Evolutionary conservation across 306 rosid genomes (phyloP).

Genomic region (Arachis hypogaea): DNA sequence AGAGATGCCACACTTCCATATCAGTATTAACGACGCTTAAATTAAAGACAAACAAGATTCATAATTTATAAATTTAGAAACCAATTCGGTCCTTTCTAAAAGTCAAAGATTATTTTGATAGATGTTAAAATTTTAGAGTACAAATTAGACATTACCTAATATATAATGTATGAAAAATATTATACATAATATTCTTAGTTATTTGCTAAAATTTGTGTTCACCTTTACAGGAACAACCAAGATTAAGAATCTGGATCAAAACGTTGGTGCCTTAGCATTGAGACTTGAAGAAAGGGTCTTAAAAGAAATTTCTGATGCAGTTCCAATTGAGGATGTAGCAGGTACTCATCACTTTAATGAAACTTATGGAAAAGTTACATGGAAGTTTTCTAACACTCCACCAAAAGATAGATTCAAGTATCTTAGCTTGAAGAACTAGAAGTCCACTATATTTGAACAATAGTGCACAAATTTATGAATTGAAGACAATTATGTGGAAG

Average conservation of each 20-base stretch:
- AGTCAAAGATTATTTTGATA: no score
- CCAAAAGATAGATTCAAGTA: conserved; percentile 39
- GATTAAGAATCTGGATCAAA: conserved; percentile 41
- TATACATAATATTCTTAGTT: no score
- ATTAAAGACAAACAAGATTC: conserved; percentile 53
- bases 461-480: neutral
- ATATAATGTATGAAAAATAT: no score
- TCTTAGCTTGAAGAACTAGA: neutral
- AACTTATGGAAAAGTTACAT: neutral
- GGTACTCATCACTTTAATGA: conserved; percentile 40
- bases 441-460: conserved; percentile 28
- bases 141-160: no score
- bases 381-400: conserved; percentile 66
- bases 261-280: conserved; percentile 57
- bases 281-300: no score
- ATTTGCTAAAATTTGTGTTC: no score
- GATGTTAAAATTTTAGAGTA: no score
- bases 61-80: conserved; percentile 42
- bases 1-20: no score
- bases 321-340: conserved; percentile 56
- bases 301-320: conserved; percentile 34
- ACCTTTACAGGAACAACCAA: no score
- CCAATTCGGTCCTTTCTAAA: neutral
- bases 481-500: neutral
- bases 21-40: no score